These are phyloP conservation scores for Auricularia sp. DNA, from an alignment of 768 basidiomycete genomes.

Conservation along the genomic window DNA sequence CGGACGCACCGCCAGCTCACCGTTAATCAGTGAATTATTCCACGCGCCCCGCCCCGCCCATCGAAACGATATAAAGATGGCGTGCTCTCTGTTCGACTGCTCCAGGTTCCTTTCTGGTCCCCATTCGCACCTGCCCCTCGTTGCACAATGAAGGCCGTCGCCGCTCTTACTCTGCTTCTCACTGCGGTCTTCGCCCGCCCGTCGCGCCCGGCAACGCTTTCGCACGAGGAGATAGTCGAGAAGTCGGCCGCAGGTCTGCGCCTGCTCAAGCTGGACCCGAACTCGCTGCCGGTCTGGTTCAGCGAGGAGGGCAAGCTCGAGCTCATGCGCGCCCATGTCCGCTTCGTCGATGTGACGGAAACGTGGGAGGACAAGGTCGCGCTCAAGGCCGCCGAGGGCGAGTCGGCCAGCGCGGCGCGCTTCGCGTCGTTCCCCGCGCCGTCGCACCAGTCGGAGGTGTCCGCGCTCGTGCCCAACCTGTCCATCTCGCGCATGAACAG, in stretches of 20 bases:
- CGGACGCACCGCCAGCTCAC: too few relatives aligned
- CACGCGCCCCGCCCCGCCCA: too few relatives aligned
- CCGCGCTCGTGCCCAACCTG: constrained; percentile 4
- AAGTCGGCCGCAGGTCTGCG: background rate
- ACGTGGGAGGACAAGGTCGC: constrained; percentile 1
- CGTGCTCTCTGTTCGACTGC: too few relatives aligned
- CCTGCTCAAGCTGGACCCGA: background rate
- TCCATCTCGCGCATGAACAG: constrained; percentile 5
- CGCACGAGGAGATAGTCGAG: background rate
- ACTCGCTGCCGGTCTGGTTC: constrained; percentile 1
- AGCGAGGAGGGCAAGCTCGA: constrained; percentile 5
- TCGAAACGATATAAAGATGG: too few relatives aligned
- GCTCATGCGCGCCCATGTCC: background rate
- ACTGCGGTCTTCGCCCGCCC: background rate
- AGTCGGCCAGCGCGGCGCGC: background rate
- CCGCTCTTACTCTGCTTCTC: background rate
- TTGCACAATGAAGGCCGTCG: background rate
- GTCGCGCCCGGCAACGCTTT: background rate
- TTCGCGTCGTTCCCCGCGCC: background rate
- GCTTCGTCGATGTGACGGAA: constrained; percentile 7
- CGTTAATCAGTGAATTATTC: too few relatives aligned
- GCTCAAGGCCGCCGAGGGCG: background rate
- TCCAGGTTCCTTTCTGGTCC: too few relatives aligned
- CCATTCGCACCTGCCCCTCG: background rate
- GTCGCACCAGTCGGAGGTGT: constrained; percentile 5